Conservation (phyloP, 495 filamentous ascomycete genomes). For the Collariella sp. region DNA sequence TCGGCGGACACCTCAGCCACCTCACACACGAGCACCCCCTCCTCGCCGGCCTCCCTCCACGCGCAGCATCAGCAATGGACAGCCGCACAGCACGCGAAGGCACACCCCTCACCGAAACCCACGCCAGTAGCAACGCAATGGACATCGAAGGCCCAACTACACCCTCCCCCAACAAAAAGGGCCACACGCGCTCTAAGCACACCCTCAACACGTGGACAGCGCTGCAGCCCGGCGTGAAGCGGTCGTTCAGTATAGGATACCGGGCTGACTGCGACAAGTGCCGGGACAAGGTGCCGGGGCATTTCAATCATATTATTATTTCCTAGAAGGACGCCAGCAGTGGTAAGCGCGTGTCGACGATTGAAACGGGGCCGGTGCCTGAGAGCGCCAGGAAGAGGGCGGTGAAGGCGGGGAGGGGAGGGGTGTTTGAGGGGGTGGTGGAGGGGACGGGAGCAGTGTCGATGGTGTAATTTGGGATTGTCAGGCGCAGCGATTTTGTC, state of each 20-base stretch:
- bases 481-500: too few relatives aligned
- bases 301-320: constrained; percentile 76
- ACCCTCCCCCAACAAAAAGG: constrained; percentile 31
- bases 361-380: not conserved
- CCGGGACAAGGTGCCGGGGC: constrained; percentile 65
- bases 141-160: constrained; percentile 27
- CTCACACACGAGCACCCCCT: constrained; percentile 33
- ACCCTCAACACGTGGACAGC: constrained; percentile 42
- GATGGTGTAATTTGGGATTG: too few relatives aligned
- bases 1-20: constrained; percentile 22
- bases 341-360: not conserved
- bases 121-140: constrained; percentile 13
- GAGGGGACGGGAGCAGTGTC: too few relatives aligned
- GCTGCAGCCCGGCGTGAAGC: constrained; percentile 50
- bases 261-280: constrained; percentile 84
- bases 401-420: too few relatives aligned
- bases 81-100: constrained; percentile 4
- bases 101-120: not conserved
- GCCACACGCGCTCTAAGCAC: constrained; percentile 40
- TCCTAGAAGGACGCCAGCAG: constrained; percentile 33
- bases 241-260: constrained; percentile 73
- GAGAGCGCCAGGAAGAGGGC: too few relatives aligned
- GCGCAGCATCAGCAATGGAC: constrained; percentile 15
- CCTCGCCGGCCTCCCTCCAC: constrained; percentile 15
- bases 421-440: not conserved